These are phyloP conservation scores for Cutaneotrichosporon dermatis DNA, from an alignment of 1,284 basidiomycete genomes.

Conservation along the genomic window DNA sequence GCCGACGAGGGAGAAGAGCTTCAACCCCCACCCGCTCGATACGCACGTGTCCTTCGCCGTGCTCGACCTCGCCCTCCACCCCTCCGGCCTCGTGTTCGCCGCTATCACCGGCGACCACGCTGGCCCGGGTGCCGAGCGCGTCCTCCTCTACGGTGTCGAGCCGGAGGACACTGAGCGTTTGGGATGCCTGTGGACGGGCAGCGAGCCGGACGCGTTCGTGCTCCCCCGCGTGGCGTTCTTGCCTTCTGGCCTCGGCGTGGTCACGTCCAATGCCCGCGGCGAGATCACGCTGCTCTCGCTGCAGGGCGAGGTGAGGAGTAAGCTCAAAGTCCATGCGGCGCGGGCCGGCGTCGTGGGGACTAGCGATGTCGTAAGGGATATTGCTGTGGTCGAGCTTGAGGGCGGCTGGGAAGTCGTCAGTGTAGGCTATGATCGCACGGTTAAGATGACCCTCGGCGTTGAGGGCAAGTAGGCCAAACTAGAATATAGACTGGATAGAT, in stretches of 20 bases:
- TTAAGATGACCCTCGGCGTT: conserved; percentile 29
- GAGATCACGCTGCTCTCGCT: conserved; percentile 39
- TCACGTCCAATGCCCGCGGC: conserved; percentile 42
- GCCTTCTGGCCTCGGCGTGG: conserved; percentile 41
- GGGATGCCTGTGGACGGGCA: conserved; percentile 43
- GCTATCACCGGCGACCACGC: conserved; percentile 49
- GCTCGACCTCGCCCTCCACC: conserved; percentile 55
- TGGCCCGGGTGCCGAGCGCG: conserved; percentile 32
- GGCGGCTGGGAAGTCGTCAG: conserved; percentile 39
- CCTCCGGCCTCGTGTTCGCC: conserved; percentile 40
- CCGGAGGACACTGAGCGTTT: conserved; percentile 36
- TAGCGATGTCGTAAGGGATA: conserved; percentile 42
- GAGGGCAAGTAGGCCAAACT: background rate
- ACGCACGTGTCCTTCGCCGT: conserved; percentile 55
- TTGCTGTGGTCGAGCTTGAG: conserved; percentile 4
- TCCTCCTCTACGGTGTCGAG: conserved; percentile 28
- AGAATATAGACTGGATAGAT: background rate
- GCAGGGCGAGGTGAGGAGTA: conserved; percentile 32
- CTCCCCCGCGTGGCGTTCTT: conserved; percentile 47
- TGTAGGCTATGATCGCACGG: conserved; percentile 44
- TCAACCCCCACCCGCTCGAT: conserved; percentile 47
- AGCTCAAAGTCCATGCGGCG: conserved; percentile 40
- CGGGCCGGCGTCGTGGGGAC: conserved; percentile 24
- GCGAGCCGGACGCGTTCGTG: conserved; percentile 45
- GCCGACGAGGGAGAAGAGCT: conserved; percentile 30